phyloP scores from a whole-genome alignment of 257 asterid genomes.

The Solanum arcanum region DNA sequence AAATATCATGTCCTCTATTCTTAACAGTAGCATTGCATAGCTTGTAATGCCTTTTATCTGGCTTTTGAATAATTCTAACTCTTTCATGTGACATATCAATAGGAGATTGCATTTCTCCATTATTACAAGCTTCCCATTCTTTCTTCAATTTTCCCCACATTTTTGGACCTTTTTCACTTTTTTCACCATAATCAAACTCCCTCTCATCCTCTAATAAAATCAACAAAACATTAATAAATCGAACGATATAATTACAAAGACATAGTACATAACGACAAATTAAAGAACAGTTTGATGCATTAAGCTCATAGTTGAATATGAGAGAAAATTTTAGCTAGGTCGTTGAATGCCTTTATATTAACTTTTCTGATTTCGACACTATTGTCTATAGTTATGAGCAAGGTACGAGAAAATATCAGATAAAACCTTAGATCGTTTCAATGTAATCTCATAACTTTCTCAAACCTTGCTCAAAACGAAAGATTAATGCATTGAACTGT shows the following conservation, averaged over 20 bases:
- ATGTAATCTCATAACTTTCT: not conserved
- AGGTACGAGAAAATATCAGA: not conserved
- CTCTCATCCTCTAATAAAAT: slow-evolving; percentile 4
- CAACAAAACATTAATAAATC: not conserved
- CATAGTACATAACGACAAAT: not conserved
- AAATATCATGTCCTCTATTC: slow-evolving; percentile 10
- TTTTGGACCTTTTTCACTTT: slow-evolving; percentile 1
- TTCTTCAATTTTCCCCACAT: slow-evolving; percentile 4
- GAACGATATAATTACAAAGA: not conserved
- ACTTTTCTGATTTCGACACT: not conserved
- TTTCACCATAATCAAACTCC: slow-evolving; percentile 3
- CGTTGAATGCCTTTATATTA: not conserved
- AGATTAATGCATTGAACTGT: not conserved
- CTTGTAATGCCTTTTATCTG: not conserved
- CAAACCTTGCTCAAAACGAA: not conserved
- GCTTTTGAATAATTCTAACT: not conserved
- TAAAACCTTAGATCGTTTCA: not conserved
- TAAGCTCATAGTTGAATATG: not conserved
- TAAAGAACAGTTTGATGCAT: not conserved
- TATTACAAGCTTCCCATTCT: slow-evolving; percentile 3
- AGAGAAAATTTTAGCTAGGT: not conserved
- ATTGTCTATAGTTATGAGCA: not conserved
- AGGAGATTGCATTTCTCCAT: slow-evolving; percentile 11
- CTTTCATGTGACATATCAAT: not conserved
- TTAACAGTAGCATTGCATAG: slow-evolving; percentile 6